Evolutionary conservation across 306 rosid genomes (phyloP).

Genomic region (Calophaca sinica): DNA sequence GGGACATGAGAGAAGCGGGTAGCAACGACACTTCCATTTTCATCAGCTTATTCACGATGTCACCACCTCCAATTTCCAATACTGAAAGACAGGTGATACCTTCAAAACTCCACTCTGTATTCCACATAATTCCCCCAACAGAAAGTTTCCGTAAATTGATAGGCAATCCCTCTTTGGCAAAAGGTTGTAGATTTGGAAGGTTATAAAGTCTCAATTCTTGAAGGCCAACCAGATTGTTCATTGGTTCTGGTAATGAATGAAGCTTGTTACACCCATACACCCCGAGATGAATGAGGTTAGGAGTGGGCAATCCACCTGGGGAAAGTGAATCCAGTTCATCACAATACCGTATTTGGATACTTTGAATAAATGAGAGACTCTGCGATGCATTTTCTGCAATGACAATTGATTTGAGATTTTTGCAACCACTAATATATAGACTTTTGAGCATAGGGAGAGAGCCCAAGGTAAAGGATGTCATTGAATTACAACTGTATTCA

Average conservation of each 20-base stretch:
- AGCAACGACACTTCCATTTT: conserved; percentile 12
- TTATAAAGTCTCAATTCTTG: neutral
- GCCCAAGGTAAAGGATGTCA: conserved; percentile 23
- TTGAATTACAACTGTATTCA: neutral
- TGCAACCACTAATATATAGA: neutral
- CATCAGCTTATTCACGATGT: neutral
- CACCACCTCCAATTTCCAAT: neutral
- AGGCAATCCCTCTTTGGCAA: conserved; percentile 8
- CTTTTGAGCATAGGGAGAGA: conserved; percentile 17
- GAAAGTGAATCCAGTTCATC: conserved; percentile 12
- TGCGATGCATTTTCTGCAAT: neutral
- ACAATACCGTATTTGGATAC: neutral
- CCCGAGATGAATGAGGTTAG: neutral
- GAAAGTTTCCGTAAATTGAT: neutral
- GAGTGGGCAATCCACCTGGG: conserved; percentile 13
- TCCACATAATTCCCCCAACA: neutral
- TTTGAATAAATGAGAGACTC: conserved; percentile 17
- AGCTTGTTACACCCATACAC: conserved; percentile 37
- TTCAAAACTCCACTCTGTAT: neutral
- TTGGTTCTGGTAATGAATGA: conserved; percentile 14
- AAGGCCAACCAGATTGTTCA: conserved; percentile 2
- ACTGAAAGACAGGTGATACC: neutral
- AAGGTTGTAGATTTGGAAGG: conserved; percentile 8
- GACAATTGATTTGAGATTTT: neutral
- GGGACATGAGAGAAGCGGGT: conserved; percentile 15